Evolutionary conservation across 75 land plant genomes (phyloP).

Genomic region (Picea sitchensis): DNA sequence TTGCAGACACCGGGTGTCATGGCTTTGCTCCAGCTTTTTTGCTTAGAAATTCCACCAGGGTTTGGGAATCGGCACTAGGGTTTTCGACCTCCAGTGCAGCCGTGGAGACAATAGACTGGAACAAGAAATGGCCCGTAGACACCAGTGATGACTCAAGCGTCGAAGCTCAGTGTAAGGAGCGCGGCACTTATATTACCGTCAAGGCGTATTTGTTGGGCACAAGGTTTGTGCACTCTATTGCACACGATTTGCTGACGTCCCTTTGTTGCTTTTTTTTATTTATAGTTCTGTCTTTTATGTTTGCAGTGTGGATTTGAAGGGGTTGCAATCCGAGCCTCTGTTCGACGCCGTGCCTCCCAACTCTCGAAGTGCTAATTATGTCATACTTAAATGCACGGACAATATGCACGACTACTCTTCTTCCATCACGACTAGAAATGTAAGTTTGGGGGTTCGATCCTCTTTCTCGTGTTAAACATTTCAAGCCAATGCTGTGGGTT

Average conservation of each 20-base stretch:
- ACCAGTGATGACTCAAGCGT: background rate
- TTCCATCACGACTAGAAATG: background rate
- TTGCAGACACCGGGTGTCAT: background rate
- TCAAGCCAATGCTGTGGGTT: too few species aligned
- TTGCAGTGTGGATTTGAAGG: slow-evolving; percentile 52
- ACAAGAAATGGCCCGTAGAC: background rate
- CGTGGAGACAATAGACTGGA: background rate
- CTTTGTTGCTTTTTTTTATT: too few species aligned
- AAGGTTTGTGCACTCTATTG: background rate
- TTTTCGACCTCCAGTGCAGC: background rate
- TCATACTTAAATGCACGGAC: slow-evolving; percentile 21
- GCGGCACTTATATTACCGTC: slow-evolving; percentile 5
- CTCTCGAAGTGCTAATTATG: slow-evolving; percentile 42
- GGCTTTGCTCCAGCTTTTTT: background rate
- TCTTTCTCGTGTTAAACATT: too few species aligned
- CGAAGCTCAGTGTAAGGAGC: slow-evolving; percentile 1
- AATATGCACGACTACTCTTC: background rate
- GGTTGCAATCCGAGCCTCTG: slow-evolving; percentile 44
- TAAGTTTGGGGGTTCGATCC: background rate
- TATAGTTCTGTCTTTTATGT: background rate
- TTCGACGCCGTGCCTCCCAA: slow-evolving; percentile 34
- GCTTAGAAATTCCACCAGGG: background rate
- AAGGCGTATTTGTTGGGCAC: slow-evolving; percentile 7
- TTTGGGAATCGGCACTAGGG: background rate
- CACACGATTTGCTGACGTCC: background rate